Conservation (phyloP, 164 flowering plant species). For the Umbilicus rupestris region DNA sequence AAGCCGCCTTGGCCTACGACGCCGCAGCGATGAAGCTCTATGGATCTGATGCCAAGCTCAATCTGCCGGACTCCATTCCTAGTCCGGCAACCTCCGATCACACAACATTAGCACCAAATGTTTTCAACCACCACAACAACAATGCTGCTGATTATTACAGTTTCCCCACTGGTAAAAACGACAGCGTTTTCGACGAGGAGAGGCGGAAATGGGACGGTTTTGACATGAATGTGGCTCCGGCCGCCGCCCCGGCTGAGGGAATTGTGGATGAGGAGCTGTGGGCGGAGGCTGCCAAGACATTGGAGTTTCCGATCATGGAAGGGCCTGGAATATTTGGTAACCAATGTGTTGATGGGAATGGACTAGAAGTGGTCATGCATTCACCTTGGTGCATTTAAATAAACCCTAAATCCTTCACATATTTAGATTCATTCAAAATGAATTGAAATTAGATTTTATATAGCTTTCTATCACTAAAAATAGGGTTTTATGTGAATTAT, state of each 20-base stretch:
- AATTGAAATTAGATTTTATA: too few species aligned
- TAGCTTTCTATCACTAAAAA: too few species aligned
- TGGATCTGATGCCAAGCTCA: slow-evolving; percentile 35
- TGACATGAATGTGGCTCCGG: slow-evolving; percentile 1
- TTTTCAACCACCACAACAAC: neutral
- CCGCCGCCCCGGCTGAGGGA: neutral
- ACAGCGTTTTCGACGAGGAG: neutral
- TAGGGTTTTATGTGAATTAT: neutral
- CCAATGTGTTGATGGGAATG: slow-evolving; percentile 3
- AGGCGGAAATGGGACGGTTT: neutral
- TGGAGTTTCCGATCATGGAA: slow-evolving; percentile 10
- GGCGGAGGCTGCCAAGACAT: slow-evolving; percentile 1
- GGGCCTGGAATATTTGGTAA: slow-evolving; percentile 9
- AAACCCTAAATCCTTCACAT: neutral
- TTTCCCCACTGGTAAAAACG: neutral
- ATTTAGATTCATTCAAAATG: too few species aligned
- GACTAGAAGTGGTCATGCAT: slow-evolving; percentile 2
- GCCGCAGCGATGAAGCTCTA: slow-evolving; percentile 38
- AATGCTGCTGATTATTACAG: neutral
- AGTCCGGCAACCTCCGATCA: neutral
- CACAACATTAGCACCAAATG: neutral
- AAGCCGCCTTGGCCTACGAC: slow-evolving; percentile 57
- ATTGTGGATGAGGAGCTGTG: slow-evolving; percentile 6
- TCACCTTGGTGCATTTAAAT: slow-evolving; percentile 6
- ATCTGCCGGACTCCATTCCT: slow-evolving; percentile 18